Base-by-base conservation (phyloP, 805 yeast species). In the Wickerhamomyces subpelliculosus region DNA sequence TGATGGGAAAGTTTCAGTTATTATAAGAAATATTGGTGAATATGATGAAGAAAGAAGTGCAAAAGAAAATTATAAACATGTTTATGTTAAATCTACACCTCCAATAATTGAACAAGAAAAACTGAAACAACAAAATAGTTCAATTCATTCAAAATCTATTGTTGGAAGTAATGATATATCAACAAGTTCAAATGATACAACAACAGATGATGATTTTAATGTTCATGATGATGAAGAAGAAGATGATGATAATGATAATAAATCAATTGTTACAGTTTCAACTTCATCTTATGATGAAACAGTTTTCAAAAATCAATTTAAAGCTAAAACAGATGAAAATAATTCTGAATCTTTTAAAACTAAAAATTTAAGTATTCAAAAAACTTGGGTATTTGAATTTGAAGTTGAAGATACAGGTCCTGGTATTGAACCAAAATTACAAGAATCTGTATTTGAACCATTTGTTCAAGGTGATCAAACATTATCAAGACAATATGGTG, bases 401-500 rank as follows among this genome's bases (percentile, higher is more conserved):
- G 77, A 78, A 41, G 96, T 90, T 11, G 71, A 70, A 27, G 98
- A 90, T 57, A 86, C 95, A 0, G 97, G 98, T 4, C 89, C 97
- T 0, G 98, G 98, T 42, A 89, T 90, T 37, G 94, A 86, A 29
- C 78, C 81, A 12, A 77, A 80, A 1, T 60, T 88, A 38, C 96
- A 85, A 52, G 78, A 78, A 32, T 78, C 83, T 43, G 94, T 90
- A 1, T 90, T 90, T 59, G 97, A 93, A 52, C 97, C 97, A 1
- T 90, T 90, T 65, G 88, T 89, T 16, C 98, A 90, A 63, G 98
- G 97, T 37, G 97, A 90, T 54, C 96, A 88, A 58, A 87, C 96
- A 0, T 67, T 87, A 21, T 84, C 95, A 5, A 72, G 95, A 54
- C 85, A 89, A 40, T 81, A 84, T 54, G 97, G 97, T 41, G 98